These are phyloP conservation scores for Candida pseudoglaebosa DNA, from an alignment of 805 yeast genomes.

Conservation along the genomic window DNA sequence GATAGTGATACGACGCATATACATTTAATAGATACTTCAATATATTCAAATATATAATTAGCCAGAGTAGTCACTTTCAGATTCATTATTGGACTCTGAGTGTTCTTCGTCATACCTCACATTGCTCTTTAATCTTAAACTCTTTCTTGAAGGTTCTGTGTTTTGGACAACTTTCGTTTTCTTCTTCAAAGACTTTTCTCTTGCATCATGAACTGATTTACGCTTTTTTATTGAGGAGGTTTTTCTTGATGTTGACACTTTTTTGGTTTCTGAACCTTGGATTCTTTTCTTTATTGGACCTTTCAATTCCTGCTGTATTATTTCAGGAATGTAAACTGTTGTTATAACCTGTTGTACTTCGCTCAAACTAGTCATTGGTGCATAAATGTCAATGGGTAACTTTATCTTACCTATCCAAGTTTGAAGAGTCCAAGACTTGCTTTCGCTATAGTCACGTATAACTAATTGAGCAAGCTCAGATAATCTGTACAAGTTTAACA, in stretches of 20 bases:
- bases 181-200: conserved; percentile 3
- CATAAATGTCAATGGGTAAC: conserved; percentile 65
- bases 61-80: conserved; percentile 7
- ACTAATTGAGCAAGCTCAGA: conserved; percentile 72
- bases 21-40: conserved; percentile 6
- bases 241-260: conserved; percentile 11
- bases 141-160: conserved; percentile 38
- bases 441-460: conserved; percentile 53
- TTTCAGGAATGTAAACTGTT: conserved; percentile 53
- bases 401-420: conserved; percentile 80
- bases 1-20: conserved; percentile 6
- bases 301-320: conserved; percentile 34
- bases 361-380: conserved; percentile 52
- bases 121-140: conserved; percentile 30
- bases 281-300: conserved; percentile 22
- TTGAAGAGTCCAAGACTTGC: conserved; percentile 63
- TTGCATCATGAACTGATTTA: conserved; percentile 9
- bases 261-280: conserved; percentile 15
- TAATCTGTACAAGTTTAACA: conserved; percentile 52
- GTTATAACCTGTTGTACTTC: conserved; percentile 58
- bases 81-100: conserved; percentile 8
- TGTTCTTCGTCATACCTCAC: conserved; percentile 31
- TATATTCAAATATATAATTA: conserved; percentile 3
- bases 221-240: conserved; percentile 8
- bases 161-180: conserved; percentile 3